Evolutionary conservation across 2,329 filamentous ascomycete species (phyloP), one percentile per base, ranked within the genome.

Genomic region (Drechslerella coelobrocha): DNA sequence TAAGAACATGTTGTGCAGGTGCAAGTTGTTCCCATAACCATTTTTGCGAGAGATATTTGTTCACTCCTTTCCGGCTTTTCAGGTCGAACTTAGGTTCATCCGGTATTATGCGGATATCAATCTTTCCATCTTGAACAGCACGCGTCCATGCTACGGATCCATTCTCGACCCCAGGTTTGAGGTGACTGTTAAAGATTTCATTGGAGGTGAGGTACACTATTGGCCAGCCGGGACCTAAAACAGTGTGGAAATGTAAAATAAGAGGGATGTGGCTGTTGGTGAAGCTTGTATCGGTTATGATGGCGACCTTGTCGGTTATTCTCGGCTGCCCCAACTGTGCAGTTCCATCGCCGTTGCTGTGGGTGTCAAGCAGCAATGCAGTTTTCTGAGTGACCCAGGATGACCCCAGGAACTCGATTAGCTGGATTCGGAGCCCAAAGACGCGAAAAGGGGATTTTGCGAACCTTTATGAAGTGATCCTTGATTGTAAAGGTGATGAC

Each of bases 221-320:
- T 2, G 80, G 80, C 81, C 81, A 82, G 8, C 73, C 72, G 8
- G 81, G 80, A 0, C 81, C 81, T 2, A 82, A 78, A 9, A 80
- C 78, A 41, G 75, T 75, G 41, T 76, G 73, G 71, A 79, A 81
- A 60, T 81, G 79, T 12, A 81, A 73, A 41, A 81, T 76, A n/a
- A 80, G 72, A 7, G 79, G 79, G 27, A 80, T 72, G 10, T 81
- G 75, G 26, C 77, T 77, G 10, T 75, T 61, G 9, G 78, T 73
- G 17, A 78, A 78, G 53, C 75, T 73, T n/a, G 78, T 77, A 61
- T 80, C 79, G 37, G 80, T 75, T 17, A 80, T 80, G 8, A 79
- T 76, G 0, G 79, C 79, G 3, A 76, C 79, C 51, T 78, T 78
- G 53, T n/a, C n/a, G n/a, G n/a, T n/a, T n/a, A n/a, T n/a, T n/a